Percentiles rank a stretch among this genome's conserved stretches.
These are phyloP conservation scores for Diddensiella santjacobensis DNA, from an alignment of 805 yeast genomes.

Conservation along the genomic window DNA sequence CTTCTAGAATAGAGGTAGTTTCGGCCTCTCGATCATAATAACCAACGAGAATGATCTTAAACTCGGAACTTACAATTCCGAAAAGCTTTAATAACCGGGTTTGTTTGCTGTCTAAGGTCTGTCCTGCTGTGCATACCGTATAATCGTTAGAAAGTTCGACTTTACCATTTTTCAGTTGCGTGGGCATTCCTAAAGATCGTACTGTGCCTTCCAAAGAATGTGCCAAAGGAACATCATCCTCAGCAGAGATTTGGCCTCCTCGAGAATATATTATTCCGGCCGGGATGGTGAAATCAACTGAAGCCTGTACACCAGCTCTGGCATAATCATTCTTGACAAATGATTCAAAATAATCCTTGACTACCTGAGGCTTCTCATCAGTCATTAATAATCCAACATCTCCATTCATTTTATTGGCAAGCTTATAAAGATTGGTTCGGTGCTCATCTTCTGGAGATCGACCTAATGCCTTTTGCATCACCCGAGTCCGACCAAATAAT, in stretches of 20 bases:
- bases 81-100: conserved; percentile 90
- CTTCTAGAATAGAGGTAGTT: conserved; percentile 14
- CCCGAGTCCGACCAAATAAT: conserved; percentile 88
- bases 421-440: conserved; percentile 71
- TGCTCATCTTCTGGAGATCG: conserved; percentile 85
- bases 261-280: conserved; percentile 89
- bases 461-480: conserved; percentile 89
- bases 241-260: conserved; percentile 86
- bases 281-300: conserved; percentile 81
- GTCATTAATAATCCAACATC: conserved; percentile 87
- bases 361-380: conserved; percentile 83
- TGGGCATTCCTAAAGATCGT: conserved; percentile 88
- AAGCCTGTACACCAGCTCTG: conserved; percentile 82
- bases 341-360: conserved; percentile 77
- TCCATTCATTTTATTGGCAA: conserved; percentile 64
- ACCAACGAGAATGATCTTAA: conserved; percentile 75
- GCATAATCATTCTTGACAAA: conserved; percentile 80
- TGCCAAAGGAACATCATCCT: conserved; percentile 94
- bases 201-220: conserved; percentile 93
- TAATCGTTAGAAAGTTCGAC: conserved; percentile 71
- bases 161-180: conserved; percentile 85
- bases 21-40: conserved; percentile 64
- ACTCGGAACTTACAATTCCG: conserved; percentile 91
- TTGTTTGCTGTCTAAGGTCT: conserved; percentile 80
- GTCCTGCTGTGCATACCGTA: conserved; percentile 76